These are phyloP conservation scores for Xylaria telfairii DNA, from an alignment of 495 filamentous ascomycete species.

Conservation along the genomic window DNA sequence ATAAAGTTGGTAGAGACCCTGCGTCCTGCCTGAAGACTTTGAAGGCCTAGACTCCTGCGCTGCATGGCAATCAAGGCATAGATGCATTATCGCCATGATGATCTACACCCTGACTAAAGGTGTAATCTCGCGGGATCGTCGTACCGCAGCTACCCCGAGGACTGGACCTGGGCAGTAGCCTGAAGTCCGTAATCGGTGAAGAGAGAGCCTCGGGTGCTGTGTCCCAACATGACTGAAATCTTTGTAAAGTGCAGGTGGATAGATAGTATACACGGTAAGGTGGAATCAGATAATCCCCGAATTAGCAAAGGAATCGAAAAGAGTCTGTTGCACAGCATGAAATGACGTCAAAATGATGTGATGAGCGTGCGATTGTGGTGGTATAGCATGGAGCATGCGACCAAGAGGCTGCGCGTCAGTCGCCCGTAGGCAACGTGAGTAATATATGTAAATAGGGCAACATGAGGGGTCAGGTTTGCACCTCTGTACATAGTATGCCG, in stretches of 20 bases:
- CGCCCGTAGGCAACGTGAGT: not conserved
- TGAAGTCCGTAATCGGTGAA: too few species aligned
- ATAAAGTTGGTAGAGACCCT: slow-evolving; percentile 3
- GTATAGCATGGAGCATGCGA: slow-evolving; percentile 8
- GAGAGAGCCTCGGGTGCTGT: not conserved
- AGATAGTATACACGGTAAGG: too few species aligned
- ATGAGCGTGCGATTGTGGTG: slow-evolving; percentile 17
- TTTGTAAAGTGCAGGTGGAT: not conserved
- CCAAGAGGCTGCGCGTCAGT: slow-evolving; percentile 8
- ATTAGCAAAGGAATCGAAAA: not conserved
- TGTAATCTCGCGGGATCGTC: slow-evolving; percentile 15
- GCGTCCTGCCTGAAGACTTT: not conserved
- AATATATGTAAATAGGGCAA: slow-evolving; percentile 10
- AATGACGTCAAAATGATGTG: slow-evolving; percentile 28
- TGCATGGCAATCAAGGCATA: slow-evolving; percentile 24
- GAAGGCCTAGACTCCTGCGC: slow-evolving; percentile 18
- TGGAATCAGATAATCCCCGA: not conserved
- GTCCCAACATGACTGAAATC: not conserved
- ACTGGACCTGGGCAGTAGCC: not conserved
- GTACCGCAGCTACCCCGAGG: not conserved
- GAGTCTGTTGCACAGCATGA: slow-evolving; percentile 20
- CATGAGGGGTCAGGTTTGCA: not conserved
- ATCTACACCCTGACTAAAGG: slow-evolving; percentile 6
- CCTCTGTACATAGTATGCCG: not conserved
- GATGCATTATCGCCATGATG: slow-evolving; percentile 10